A percentile compares a stretch with the other conserved stretches of the same genome.
phyloP scores from a whole-genome alignment of 805 yeast genomes.

The Saturnispora halmiae region DNA sequence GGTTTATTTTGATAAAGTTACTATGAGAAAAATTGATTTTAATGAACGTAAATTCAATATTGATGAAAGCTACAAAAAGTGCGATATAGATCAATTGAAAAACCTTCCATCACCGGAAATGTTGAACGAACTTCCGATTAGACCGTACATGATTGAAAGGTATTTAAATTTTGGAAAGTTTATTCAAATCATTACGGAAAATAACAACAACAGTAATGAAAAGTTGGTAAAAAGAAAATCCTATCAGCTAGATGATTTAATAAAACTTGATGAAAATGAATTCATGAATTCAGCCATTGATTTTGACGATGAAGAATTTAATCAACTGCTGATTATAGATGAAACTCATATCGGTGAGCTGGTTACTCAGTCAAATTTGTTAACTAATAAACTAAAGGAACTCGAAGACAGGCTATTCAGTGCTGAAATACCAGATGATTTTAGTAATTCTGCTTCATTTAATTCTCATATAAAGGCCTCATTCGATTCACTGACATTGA shows the following conservation, averaged over 20 bases:
- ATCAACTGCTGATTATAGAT: conserved; percentile 17
- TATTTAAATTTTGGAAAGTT: conserved; percentile 52
- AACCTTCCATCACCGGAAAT: conserved; percentile 36
- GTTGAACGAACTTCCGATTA: conserved; percentile 53
- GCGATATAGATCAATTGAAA: background rate
- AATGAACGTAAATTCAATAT: conserved; percentile 48
- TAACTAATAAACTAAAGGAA: conserved; percentile 18
- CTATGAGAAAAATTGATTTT: conserved; percentile 58
- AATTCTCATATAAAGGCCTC: background rate
- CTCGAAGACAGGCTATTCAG: conserved; percentile 15
- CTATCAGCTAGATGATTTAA: conserved; percentile 33
- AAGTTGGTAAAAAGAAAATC: conserved; percentile 6
- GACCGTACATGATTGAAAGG: conserved; percentile 62
- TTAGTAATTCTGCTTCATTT: background rate
- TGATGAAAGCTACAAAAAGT: conserved; percentile 43
- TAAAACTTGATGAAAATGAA: conserved; percentile 52
- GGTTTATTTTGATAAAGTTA: conserved; percentile 65
- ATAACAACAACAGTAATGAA: conserved; percentile 8
- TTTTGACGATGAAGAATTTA: conserved; percentile 23
- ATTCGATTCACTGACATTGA: background rate
- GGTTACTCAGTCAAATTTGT: conserved; percentile 20
- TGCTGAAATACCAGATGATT: conserved; percentile 19
- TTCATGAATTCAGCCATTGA: conserved; percentile 39
- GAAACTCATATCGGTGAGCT: conserved; percentile 20
- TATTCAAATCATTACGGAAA: conserved; percentile 30